Base-by-base conservation (phyloP, 2,329 filamentous ascomycete genomes). In the Venturiaceae sp. region DNA sequence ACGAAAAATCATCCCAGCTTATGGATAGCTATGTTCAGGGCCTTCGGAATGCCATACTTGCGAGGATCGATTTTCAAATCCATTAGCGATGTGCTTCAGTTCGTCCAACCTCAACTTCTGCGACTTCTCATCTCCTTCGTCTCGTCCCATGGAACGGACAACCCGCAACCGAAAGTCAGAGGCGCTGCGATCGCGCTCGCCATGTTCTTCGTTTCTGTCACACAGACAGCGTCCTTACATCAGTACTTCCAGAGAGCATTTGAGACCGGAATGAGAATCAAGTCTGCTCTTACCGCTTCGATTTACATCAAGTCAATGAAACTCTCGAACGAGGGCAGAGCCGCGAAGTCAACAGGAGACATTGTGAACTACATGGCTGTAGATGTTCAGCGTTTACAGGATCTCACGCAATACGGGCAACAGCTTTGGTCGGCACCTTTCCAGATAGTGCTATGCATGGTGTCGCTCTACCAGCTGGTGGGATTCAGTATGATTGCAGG, bases 361-460 rank as follows among this genome's bases (percentile, higher is more conserved):
- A 97, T 99, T 67, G 94, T 99, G 70, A 99, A 99, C 70, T 94
- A 96, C 74, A 99, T 99, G 92, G 94, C 95, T 50, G 92, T 99
- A 9, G 94, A 99, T 70, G 92, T 92, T 14, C 94, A 99, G 73
- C 87, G 95, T 63, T 80, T 99, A 19, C 89, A 96, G 67, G 94
- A 99, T 73, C 77, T 99, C 59, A 90, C 92, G 2, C 95, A 99
- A 68, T 99, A 94, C 69, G 91, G 90, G 19, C 92, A 95, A 69
- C 92, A 97, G 71, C 77, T 95, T 11, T 96, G 94, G 91, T 96
- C 92, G 46, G 92, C 95, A 2, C 94, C 94, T 2, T 95, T 97
- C 73, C 95, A 99, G 72, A 99, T 99, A 67, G 80, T 84, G 33
- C 83, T 99, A 39, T 99, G 95, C 76, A 96, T 99, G 91, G 71